Conservation (phyloP, 2,329 filamentous ascomycete genomes). For the Arthroderma uncinatum region DNA sequence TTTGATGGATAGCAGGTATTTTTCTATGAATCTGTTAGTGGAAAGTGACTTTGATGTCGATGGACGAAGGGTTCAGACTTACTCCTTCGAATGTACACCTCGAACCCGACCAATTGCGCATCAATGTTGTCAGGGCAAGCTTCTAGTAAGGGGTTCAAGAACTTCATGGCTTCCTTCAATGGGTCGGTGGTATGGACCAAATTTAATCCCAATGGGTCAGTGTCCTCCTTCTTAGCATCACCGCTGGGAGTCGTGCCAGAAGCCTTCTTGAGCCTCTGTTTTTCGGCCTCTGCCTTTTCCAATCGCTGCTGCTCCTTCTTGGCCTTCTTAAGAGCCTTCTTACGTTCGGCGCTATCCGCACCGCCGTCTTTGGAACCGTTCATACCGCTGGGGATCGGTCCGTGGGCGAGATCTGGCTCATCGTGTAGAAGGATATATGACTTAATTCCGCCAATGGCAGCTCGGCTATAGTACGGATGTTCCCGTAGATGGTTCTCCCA, state of each 20-base stretch:
- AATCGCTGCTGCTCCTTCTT: constrained; percentile 65
- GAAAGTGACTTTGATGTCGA: not conserved
- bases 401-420: constrained; percentile 55
- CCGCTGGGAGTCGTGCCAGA: constrained; percentile 48
- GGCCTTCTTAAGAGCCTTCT: constrained; percentile 83
- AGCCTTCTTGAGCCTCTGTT: constrained; percentile 73
- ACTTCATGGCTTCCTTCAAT: constrained; percentile 76
- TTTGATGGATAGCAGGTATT: constrained; percentile 76
- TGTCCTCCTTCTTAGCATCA: constrained; percentile 72
- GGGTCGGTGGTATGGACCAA: constrained; percentile 73
- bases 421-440: constrained; percentile 73
- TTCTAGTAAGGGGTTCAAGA: constrained; percentile 68
- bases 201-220: constrained; percentile 73
- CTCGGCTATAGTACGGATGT: constrained; percentile 83
- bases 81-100: constrained; percentile 79
- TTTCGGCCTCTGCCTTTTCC: constrained; percentile 69
- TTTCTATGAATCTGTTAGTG: constrained; percentile 44
- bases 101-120: constrained; percentile 75
- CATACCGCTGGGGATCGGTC: constrained; percentile 45
- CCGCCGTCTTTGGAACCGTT: constrained; percentile 41
- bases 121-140: constrained; percentile 70
- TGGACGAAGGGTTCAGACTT: constrained; percentile 30
- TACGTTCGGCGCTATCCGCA: constrained; percentile 53
- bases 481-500: constrained; percentile 90
- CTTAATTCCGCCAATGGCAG: constrained; percentile 68